phyloP scores from a whole-genome alignment of 352 stramenopile species.

The Phytophthora rubi region DNA sequence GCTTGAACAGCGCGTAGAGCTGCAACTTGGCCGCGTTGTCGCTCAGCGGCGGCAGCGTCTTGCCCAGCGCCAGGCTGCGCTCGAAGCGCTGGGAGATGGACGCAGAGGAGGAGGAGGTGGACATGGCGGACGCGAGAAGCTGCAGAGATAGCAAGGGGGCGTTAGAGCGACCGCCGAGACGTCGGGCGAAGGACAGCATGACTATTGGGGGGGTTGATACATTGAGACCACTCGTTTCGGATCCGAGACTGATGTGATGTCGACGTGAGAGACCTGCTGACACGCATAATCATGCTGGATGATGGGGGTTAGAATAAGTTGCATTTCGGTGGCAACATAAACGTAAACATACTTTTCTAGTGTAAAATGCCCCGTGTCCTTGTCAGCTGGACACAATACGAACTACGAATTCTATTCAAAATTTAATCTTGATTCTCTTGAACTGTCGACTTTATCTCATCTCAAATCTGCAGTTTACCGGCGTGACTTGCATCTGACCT shows the following conservation, averaged over 20 bases:
- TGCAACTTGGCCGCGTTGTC: slow-evolving; percentile 82
- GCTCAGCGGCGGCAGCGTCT: slow-evolving; percentile 68
- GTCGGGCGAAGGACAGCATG: not conserved
- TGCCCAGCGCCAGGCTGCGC: slow-evolving; percentile 68
- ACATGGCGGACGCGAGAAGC: slow-evolving; percentile 10
- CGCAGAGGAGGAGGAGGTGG: slow-evolving; percentile 6
- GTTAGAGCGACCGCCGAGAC: not conserved
- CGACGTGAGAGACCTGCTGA: not conserved
- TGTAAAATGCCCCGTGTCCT: too few relatives aligned
- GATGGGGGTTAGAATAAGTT: not conserved
- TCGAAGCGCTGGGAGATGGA: slow-evolving; percentile 57
- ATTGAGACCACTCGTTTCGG: slow-evolving; percentile 5
- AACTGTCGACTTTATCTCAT: not conserved
- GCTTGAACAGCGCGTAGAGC: slow-evolving; percentile 90
- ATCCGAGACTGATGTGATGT: not conserved
- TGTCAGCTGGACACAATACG: too few relatives aligned
- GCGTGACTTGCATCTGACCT: not conserved
- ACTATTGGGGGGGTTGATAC: not conserved
- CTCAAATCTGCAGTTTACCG: not conserved
- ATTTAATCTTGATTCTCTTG: not conserved
- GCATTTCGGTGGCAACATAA: not conserved
- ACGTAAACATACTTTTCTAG: not conserved
- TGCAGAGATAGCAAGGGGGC: not conserved
- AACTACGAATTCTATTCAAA: not conserved
- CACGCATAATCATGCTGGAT: slow-evolving; percentile 4